A percentile compares a stretch with the other conserved stretches of the same genome.
Evolutionary conservation across 2,329 filamentous ascomycete species (phyloP).

Genomic region (Monilinia fructicola): DNA sequence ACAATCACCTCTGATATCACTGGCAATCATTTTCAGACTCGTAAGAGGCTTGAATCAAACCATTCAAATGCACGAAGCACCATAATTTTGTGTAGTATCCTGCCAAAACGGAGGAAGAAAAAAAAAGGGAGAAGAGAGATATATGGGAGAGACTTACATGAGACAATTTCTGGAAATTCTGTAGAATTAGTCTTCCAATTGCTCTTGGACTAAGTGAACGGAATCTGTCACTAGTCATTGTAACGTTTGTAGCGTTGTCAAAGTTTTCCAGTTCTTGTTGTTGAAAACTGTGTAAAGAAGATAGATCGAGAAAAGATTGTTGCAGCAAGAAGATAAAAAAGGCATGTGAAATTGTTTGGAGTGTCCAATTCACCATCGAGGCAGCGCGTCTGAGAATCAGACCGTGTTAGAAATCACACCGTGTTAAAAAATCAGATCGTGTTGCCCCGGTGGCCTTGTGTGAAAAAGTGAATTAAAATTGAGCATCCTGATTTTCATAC

Average conservation of each 20-base stretch:
- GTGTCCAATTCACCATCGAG: conserved; percentile 7
- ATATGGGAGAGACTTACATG: neutral
- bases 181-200: neutral
- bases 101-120: neutral
- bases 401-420: neutral
- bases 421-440: neutral
- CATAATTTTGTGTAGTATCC: neutral
- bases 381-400: neutral
- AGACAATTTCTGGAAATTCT: conserved; percentile 12
- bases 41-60: neutral
- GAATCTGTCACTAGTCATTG: conserved; percentile 6
- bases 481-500: neutral
- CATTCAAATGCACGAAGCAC: neutral
- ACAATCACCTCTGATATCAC: neutral
- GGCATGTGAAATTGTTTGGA: neutral
- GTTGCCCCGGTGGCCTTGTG: neutral
- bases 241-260: neutral
- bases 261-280: neutral
- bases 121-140: neutral
- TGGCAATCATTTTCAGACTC: neutral
- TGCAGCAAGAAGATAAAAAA: neutral
- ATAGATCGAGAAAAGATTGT: neutral
- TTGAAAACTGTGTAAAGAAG: neutral
- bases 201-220: conserved; percentile 4
- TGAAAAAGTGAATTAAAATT: conserved; percentile 9